Percentiles rank a stretch among this genome's conserved stretches.
These are phyloP conservation scores for Raphanus hybrid DNA, from an alignment of 441 rosid species.

Conservation along the genomic window DNA sequence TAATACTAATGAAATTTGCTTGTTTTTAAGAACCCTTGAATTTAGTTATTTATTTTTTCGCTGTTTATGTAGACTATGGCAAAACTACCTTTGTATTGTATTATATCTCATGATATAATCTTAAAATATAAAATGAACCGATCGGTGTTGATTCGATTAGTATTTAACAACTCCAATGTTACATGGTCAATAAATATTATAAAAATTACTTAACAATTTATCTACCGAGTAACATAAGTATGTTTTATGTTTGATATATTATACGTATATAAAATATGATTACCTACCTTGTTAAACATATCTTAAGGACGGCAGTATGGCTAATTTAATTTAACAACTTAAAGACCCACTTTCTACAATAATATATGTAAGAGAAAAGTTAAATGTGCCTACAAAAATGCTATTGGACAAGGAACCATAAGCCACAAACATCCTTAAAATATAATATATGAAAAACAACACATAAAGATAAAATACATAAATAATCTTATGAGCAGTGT, in stretches of 20 bases:
- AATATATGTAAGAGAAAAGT: background rate
- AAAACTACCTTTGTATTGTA: conserved; percentile 23
- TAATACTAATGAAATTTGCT: background rate
- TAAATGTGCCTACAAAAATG: conserved; percentile 26
- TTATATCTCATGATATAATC: conserved; percentile 12
- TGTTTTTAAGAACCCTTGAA: background rate
- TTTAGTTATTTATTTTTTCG: background rate
- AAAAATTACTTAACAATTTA: conserved; percentile 11
- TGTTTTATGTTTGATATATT: conserved; percentile 12
- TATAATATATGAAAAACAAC: conserved; percentile 10
- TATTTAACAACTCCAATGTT: conserved; percentile 35
- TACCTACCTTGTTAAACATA: conserved; percentile 38
- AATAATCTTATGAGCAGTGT: conserved; percentile 4
- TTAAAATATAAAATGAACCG: conserved; percentile 1
- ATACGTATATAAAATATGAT: conserved; percentile 33
- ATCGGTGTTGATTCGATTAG: conserved; percentile 38
- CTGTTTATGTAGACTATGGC: conserved; percentile 23
- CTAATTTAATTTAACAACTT: conserved; percentile 20
- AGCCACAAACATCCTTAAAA: conserved; percentile 45
- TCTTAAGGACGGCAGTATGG: conserved; percentile 27
- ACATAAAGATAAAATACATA: conserved; percentile 1
- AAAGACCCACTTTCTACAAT: conserved; percentile 29
- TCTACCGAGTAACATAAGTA: conserved; percentile 21
- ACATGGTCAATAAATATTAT: conserved; percentile 23
- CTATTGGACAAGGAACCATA: conserved; percentile 42